Conservation (phyloP, 1,284 basidiomycete species). For the Rhizopogon parksii region DNA sequence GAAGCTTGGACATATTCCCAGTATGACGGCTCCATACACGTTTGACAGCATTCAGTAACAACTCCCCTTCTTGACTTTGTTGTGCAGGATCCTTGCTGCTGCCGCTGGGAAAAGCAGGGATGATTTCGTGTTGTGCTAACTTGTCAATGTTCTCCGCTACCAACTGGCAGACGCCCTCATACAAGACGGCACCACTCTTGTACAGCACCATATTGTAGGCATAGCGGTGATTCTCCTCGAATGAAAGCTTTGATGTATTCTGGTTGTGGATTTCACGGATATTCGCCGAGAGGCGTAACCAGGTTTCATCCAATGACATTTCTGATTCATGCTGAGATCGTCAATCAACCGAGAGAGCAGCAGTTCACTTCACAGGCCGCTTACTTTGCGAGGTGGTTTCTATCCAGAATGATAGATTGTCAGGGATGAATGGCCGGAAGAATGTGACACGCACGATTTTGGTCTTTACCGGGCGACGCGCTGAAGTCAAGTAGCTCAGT, state of each 20-base stretch:
- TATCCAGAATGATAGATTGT: conserved; percentile 21
- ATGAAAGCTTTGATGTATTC: conserved; percentile 88
- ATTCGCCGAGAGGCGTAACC: conserved; percentile 72
- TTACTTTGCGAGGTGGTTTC: conserved; percentile 53
- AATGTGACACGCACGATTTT: conserved; percentile 41
- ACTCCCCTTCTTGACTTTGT: conserved; percentile 73
- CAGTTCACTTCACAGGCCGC: conserved; percentile 1
- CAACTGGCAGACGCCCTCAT: conserved; percentile 79
- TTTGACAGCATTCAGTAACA: conserved; percentile 77
- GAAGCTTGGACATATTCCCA: conserved; percentile 83
- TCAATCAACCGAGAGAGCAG: conserved; percentile 2
- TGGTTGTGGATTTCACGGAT: conserved; percentile 95
- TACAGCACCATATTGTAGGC: conserved; percentile 92
- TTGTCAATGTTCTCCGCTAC: conserved; percentile 79
- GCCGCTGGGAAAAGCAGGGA: conserved; percentile 72
- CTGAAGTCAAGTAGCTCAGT: conserved; percentile 19
- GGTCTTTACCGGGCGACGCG: conserved; percentile 36
- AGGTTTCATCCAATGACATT: conserved; percentile 65
- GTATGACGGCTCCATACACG: conserved; percentile 94
- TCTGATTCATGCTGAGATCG: conserved; percentile 55
- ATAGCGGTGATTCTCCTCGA: conserved; percentile 94
- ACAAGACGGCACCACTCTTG: conserved; percentile 83
- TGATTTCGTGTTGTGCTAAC: conserved; percentile 72
- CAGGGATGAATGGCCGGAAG: conserved; percentile 15
- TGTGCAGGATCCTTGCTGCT: conserved; percentile 50